Base-by-base conservation (phyloP, 176 grass and related monocot species). In the Cenchrus purpureus region DNA sequence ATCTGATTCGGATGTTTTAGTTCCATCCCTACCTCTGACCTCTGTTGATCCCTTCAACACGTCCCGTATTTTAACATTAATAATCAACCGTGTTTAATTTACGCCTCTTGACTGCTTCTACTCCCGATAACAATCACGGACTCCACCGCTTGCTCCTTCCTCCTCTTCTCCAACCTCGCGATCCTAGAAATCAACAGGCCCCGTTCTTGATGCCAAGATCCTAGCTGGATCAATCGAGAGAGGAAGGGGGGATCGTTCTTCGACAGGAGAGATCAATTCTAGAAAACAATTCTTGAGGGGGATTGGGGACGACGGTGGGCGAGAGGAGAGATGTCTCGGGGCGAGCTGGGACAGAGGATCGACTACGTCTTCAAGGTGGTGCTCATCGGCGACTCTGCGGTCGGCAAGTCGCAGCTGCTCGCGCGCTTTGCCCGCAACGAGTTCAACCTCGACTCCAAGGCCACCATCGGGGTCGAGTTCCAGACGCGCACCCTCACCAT, bases 341-440 rank as follows among this genome's bases (percentile, higher is more conserved):
- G 85, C 43, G 90, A 86, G 86, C 0, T 88, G 50, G 86, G 86
- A 16, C 90, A 91, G 90, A 85, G 43, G 84, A 86, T 92, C 46
- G 90, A 92, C 84, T 92, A 92, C 74, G 79, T 91, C 56, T 91
- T 91, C 82, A 91, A 91, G 86, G 86, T 92, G 90, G 90, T 92
- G 83, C 86, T 89, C 73, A 92, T 92, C 83, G 92, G 92, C 64
- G 92, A 94, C 86, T 91, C 92, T 64, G 92, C 92, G 50, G 92
- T 94, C 22, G 92, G 92, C 49, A 94, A 94, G 71, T 94, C 89
- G 79, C 92, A 94, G 82, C 87, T 92, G 71, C 90, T 94, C 25
- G 92, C 90, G 29, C 89, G 89, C 74, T 94, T 94, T 85, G 43
- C 89, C 13, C 90, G 92, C 71, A 95, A 95, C 90, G 90, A 95